Base-by-base conservation (phyloP, 768 basidiomycete genomes). In the Pseudohyphozyma bogoriensis region DNA sequence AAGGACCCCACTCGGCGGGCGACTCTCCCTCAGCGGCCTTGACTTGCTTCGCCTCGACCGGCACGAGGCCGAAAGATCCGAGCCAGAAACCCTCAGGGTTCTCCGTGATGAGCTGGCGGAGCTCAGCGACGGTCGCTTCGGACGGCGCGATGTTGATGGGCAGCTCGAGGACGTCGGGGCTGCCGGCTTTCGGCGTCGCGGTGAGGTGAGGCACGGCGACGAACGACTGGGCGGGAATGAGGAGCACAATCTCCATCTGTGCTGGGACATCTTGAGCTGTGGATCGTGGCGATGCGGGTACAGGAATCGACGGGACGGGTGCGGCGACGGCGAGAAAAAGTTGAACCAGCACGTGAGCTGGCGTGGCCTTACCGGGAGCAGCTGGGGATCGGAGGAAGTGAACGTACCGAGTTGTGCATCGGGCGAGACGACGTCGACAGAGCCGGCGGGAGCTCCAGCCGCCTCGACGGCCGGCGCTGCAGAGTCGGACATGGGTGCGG, bases 31-130 rank as follows among this genome's bases (percentile, higher is more conserved):
- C 55, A 55, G 56, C 24, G 26, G 28, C 37, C 65, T 1, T 69
- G 71, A 32, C 71, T 60, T 52, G 72, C 28, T 62, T 60, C 32
- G 64, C 56, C 45, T 47, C 56, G 37, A 63, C 36, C 2, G 66
- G 63, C 22, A 58, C 61, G 44, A 76, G 69, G 10, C 75, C 76
- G 62, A 75, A 76, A 1, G 76, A 73, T 7, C 76, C 76, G 47
- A 77, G 70, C 75, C 76, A 77, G 69, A 76, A 77, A 0, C 75
- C 75, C 26, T 74, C 75, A 5, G 74, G 68, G 55, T 71, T 73
- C 46, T 77, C 76, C 54, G 73, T 71, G 55, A 77, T 74, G 57
- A 77, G 68, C 63, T 74, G 73, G 55, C 74, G 73, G 33, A 74
- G 66, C 44, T 69, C 68, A 26, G 56, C 57, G 9, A 60, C 58